Base-by-base conservation (phyloP, 352 stramenopile species). In the Phytophthora melonis region DNA sequence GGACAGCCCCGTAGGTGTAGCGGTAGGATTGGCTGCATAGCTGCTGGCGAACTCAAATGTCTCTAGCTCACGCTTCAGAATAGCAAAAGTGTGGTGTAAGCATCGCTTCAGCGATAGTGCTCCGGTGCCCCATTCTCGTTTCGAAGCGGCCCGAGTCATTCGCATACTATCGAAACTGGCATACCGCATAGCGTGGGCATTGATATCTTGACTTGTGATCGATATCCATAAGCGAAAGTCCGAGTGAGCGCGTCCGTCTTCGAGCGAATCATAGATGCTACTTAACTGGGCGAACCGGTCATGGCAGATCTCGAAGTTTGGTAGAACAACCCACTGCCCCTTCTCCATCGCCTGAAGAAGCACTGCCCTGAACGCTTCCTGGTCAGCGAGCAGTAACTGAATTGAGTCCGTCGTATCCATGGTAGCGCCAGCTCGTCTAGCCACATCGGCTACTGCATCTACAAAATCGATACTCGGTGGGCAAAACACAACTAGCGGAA, bases 201-300 rank as follows among this genome's bases (percentile, higher is more conserved):
- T 3, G 41, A 25, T 18, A n/a, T 36, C 6, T 21, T 58, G 3
- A 16, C 72, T 61, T 19, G 36, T 16, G 14, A 66, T 21, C 18
- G 81, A 92, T 18, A 89, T 34, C 84, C 87, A 93, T 10, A 93
- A 58, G 4, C 87, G 84, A 47, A 92, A 93, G 41, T 93, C 87
- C 1, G 81, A 75, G 23, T 93, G 87, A 6, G 66, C 52, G 0
- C 79, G 67, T 0, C 77, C 60, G 7, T 67, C 63, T 9, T 79
- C 52, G 0, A 90, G 70, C 2, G 52, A 64, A 13, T 83, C 58
- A 14, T 88, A 83, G 3, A 90, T 66, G 0, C 25, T 66, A 41
- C 64, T 47, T 0, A 93, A 39, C 21, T 74, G 70, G 3, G 23
- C 9, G 6, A 83, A 34, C 34, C 74, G 79, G 2, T 62, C 16